Base-by-base conservation (phyloP, 768 basidiomycete species). In the Suillus luteus region DNA sequence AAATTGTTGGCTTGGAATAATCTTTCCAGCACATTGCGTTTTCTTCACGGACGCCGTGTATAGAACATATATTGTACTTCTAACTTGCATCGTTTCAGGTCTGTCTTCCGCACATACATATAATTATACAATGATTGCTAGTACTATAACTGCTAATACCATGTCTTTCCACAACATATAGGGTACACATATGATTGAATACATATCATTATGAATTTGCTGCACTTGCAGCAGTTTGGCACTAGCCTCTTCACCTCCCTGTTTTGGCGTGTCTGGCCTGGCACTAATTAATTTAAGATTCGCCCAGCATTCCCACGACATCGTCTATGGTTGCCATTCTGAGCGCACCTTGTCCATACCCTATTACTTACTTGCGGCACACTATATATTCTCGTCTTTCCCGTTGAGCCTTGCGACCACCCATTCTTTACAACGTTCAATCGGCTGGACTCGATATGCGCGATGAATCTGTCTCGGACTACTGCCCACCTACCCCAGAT, bases 401-500 rank as follows among this genome's bases (percentile, higher is more conserved):
- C 27, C 33, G 14, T 64, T 38, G 11, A 22, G 14, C 43, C 52
- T 52, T 24, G 22, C 46, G 31, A 43, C 33, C 55, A 65, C 35
- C 46, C 54, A 17, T 17, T 54, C 62, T 57, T 57, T 43, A 57
- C 58, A 33, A 35, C 38, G 33, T 59, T 62, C 52, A 33, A 27
- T 22, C n/a, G 15, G n/a, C 57, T 55, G 7, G 19, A 22, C n/a
- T 64, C 43, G 55, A 59, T 22, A 77, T 76, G 75, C 74, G 69
- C 19, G 63, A 44, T 11, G 62, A 67, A 52, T 48, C 62, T 44
- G 8, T 54, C 41, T 51, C 66, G 24, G 65, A 71, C 55, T 76
- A 76, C 62, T 76, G 79, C 41, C 79, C 85, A 59, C 66, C 71
- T 22, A 81, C 84, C 5, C 85, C 84, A 48, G 81, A 81, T 69